These are phyloP conservation scores for Irpex lacteus DNA, from an alignment of 1,284 basidiomycete genomes.

Conservation along the genomic window DNA sequence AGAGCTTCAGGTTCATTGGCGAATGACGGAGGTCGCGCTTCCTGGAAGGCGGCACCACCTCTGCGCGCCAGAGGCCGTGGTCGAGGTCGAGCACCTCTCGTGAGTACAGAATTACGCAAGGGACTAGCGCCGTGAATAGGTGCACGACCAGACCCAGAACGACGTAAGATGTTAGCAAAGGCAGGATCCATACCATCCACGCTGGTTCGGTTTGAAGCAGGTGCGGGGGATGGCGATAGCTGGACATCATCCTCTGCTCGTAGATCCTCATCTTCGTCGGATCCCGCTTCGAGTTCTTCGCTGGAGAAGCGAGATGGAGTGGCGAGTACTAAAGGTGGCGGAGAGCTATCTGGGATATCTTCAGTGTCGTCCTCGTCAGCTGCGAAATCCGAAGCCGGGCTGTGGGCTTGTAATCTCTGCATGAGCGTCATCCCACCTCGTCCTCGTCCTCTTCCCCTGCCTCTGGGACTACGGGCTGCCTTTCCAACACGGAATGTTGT, in stretches of 20 bases:
- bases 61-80: slow-evolving; percentile 53
- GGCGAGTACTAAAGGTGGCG: slow-evolving; percentile 49
- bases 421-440: slow-evolving; percentile 55
- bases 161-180: slow-evolving; percentile 73
- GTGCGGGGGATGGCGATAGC: slow-evolving; percentile 39
- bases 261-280: slow-evolving; percentile 33
- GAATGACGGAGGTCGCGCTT: slow-evolving; percentile 63
- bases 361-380: slow-evolving; percentile 37
- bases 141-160: slow-evolving; percentile 54
- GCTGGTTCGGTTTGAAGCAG: slow-evolving; percentile 55
- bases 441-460: slow-evolving; percentile 36
- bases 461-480: slow-evolving; percentile 28
- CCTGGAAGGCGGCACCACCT: slow-evolving; percentile 63
- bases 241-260: slow-evolving; percentile 30
- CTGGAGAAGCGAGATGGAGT: slow-evolving; percentile 40
- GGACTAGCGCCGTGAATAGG: slow-evolving; percentile 49
- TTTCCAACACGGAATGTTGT: slow-evolving; percentile 36
- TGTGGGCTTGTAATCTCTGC: slow-evolving; percentile 57
- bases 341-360: slow-evolving; percentile 33
- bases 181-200: slow-evolving; percentile 83
- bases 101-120: slow-evolving; percentile 51
- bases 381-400: slow-evolving; percentile 50
- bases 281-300: slow-evolving; percentile 15
- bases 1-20: slow-evolving; percentile 68
- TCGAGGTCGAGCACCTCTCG: slow-evolving; percentile 47